Conservation (phyloP, 2,329 filamentous ascomycete species). For the Falciphora oryzae region DNA sequence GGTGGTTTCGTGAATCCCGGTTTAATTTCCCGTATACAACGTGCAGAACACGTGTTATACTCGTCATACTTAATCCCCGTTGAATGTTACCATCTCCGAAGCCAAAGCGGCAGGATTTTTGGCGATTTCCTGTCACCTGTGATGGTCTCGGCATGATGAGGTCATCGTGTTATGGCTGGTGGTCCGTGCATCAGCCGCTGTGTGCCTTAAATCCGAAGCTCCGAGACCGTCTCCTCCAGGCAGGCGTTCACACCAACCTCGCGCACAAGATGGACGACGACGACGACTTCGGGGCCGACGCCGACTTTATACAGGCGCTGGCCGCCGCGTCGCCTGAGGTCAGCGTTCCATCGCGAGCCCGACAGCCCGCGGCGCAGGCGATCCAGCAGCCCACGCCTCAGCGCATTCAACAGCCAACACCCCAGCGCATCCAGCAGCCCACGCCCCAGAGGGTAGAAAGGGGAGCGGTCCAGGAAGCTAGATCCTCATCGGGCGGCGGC, state of each 20-base stretch:
- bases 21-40: too few species aligned
- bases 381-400: conserved; percentile 37
- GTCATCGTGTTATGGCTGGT: not conserved
- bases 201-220: not conserved
- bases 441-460: conserved; percentile 52
- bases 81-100: too few species aligned
- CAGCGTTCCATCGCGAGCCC: not conserved
- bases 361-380: not conserved
- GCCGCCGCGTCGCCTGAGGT: conserved; percentile 30
- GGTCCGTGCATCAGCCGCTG: not conserved
- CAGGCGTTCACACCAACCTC: too few species aligned
- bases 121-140: too few species aligned
- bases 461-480: conserved; percentile 30
- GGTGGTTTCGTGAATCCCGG: too few species aligned
- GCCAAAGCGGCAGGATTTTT: too few species aligned
- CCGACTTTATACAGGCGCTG: conserved; percentile 50
- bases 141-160: not conserved
- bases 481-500: conserved; percentile 21
- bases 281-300: conserved; percentile 53
- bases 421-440: conserved; percentile 41
- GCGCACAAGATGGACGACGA: conserved; percentile 16
- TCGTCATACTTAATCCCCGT: too few species aligned
- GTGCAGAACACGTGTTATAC: too few species aligned
- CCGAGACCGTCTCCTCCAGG: not conserved
- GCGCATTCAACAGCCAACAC: conserved; percentile 41